phyloP scores from a whole-genome alignment of 139 green algal genomes.

The Gonium pectorale region DNA sequence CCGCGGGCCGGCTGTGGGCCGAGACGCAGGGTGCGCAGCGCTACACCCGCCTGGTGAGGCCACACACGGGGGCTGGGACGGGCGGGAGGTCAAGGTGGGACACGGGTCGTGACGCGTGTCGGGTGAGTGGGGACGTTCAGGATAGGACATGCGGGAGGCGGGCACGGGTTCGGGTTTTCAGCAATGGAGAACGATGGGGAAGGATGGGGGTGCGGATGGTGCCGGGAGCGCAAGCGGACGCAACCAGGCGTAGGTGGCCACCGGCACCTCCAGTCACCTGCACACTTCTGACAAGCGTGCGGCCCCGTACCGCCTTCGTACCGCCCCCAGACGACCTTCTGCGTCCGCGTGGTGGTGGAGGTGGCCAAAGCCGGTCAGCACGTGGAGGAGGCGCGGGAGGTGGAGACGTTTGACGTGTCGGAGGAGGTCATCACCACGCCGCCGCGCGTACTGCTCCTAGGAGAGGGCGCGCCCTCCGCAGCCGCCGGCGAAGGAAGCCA shows the following conservation, averaged over 20 bases:
- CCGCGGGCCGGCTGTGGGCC: conserved; percentile 19
- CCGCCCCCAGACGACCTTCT: conserved; percentile 27
- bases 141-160: too few relatives aligned
- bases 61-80: too few relatives aligned
- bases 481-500: not conserved
- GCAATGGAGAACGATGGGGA: too few relatives aligned
- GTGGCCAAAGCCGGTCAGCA: not conserved
- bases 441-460: not conserved
- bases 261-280: too few relatives aligned
- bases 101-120: too few relatives aligned
- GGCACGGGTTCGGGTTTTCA: not conserved
- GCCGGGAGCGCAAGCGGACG: too few relatives aligned
- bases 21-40: not conserved
- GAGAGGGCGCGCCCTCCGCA: not conserved
- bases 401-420: conserved; percentile 24
- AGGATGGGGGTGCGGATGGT: too few relatives aligned
- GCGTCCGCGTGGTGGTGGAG: conserved; percentile 21
- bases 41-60: conserved; percentile 34
- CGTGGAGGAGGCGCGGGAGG: not conserved
- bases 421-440: not conserved
- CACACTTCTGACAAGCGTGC: too few relatives aligned
- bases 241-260: too few relatives aligned
- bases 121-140: too few relatives aligned
- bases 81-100: too few relatives aligned
- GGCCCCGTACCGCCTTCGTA: not conserved